phyloP scores from a whole-genome alignment of 169 alveolate species.

The Plasmodium inui region DNA sequence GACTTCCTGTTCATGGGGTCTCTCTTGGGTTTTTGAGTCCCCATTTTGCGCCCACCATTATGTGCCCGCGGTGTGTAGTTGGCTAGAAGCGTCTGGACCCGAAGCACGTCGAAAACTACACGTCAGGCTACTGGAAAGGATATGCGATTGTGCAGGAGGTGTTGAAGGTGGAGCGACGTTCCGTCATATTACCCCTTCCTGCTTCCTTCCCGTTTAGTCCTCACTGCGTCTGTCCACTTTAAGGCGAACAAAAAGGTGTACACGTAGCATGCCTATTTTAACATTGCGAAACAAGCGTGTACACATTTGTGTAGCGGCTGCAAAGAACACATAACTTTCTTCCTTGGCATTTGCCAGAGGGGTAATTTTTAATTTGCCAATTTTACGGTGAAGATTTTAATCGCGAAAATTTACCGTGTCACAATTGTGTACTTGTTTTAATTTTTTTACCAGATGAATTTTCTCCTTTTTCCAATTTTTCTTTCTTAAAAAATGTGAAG shows the following conservation, averaged over 20 bases:
- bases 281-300: not conserved
- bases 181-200: not conserved
- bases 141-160: not conserved
- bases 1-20: not conserved
- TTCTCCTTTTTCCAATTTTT: not conserved
- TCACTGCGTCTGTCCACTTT: not conserved
- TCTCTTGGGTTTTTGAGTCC: not conserved
- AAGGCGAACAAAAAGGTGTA: not conserved
- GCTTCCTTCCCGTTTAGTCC: not conserved
- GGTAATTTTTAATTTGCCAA: not conserved
- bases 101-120: not conserved
- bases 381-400: not conserved
- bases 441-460: not conserved
- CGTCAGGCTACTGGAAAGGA: not conserved
- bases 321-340: not conserved
- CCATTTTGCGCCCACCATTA: not conserved
- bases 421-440: not conserved
- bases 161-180: not conserved
- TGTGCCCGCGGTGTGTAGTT: not conserved
- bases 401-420: not conserved
- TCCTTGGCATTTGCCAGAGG: not conserved
- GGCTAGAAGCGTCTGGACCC: not conserved
- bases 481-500: not conserved
- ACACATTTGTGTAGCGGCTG: not conserved
- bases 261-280: not conserved